Conservation (phyloP, 345 rosid genomes). For the Salix koriyanagi region DNA sequence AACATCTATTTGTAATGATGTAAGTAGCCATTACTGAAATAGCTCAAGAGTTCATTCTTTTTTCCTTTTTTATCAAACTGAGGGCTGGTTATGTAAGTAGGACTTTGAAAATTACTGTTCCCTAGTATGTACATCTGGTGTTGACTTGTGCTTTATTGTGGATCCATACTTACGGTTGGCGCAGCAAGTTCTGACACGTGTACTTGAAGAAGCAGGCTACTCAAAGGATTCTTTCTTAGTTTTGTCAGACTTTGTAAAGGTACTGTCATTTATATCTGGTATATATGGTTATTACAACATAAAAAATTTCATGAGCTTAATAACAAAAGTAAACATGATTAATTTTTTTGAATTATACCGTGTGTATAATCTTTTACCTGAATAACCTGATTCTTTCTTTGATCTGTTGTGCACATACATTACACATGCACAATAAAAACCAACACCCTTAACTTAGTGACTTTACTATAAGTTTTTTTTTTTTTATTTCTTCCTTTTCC, state of each 20-base stretch:
- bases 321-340: background rate
- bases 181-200: constrained; percentile 68
- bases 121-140: background rate
- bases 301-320: background rate
- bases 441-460: background rate
- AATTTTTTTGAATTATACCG: background rate
- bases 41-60: background rate
- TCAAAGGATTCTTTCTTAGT: constrained; percentile 48
- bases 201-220: constrained; percentile 78
- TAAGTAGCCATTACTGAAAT: background rate
- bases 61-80: background rate
- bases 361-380: too few species aligned
- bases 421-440: background rate
- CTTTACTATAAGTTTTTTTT: background rate
- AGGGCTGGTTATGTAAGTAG: background rate
- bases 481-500: background rate
- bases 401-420: background rate
- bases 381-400: background rate
- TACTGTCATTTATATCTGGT: constrained; percentile 9
- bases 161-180: constrained; percentile 18
- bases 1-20: too few species aligned
- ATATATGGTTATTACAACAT: background rate
- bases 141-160: background rate
- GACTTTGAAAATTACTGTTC: background rate
- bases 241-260: constrained; percentile 68